These are phyloP conservation scores for Populus euphratica DNA, from an alignment of 345 rosid genomes.

Conservation along the genomic window DNA sequence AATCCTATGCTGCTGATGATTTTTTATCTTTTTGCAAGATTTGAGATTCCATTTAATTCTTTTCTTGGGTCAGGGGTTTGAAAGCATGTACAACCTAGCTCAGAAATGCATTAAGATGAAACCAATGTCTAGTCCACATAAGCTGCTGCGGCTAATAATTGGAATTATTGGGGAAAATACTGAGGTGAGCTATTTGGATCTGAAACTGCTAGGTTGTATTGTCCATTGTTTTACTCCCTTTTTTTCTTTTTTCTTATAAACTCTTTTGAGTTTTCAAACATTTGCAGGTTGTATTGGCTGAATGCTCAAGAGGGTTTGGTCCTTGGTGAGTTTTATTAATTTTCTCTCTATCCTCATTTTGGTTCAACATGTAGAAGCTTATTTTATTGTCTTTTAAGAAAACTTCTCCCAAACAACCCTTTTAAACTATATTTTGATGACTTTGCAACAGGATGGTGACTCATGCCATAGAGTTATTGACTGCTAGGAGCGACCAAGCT, in stretches of 20 bases:
- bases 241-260: neutral
- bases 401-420: neutral
- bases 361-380: neutral
- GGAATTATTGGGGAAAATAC: conserved; percentile 89
- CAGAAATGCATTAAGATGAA: conserved; percentile 80
- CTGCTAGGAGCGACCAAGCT: conserved; percentile 73
- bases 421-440: neutral
- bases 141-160: conserved; percentile 58
- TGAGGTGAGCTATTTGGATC: conserved; percentile 51
- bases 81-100: conserved; percentile 81
- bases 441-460: conserved; percentile 76
- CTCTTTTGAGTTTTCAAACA: conserved; percentile 11
- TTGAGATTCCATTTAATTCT: conserved; percentile 13
- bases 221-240: neutral
- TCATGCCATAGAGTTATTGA: conserved; percentile 81
- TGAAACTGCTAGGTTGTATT: neutral
- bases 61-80: conserved; percentile 62
- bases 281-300: conserved; percentile 83
- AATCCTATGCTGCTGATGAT: conserved; percentile 3
- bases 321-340: conserved; percentile 62
- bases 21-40: neutral
- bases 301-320: conserved; percentile 87
- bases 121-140: conserved; percentile 56
- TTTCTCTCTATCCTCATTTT: neutral
- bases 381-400: too few species aligned